Conservation (phyloP, 2,329 filamentous ascomycete genomes). For the Dryadomyces sulphureus region DNA sequence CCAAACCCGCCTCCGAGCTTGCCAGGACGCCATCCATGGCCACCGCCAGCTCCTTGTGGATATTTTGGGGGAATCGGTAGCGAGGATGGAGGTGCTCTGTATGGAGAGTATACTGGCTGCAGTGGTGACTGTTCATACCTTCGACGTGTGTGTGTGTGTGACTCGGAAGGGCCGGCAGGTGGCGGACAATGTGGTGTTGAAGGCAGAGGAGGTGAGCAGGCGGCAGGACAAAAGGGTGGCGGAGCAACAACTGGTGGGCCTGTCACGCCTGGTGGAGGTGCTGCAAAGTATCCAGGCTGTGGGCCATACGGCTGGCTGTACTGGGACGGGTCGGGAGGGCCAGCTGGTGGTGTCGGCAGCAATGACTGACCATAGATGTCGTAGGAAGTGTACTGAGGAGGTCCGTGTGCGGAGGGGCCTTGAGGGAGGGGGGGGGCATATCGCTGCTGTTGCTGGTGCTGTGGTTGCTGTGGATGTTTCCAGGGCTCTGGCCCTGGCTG, state of each 20-base stretch:
- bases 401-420: slow-evolving; percentile 3
- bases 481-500: slow-evolving; percentile 1
- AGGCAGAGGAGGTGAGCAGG: slow-evolving; percentile 5
- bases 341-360: neutral
- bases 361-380: slow-evolving; percentile 6
- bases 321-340: slow-evolving; percentile 2
- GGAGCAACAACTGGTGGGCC: slow-evolving; percentile 11
- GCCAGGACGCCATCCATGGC: neutral
- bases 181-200: neutral
- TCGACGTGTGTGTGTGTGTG: slow-evolving; percentile 2
- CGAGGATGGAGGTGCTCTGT: neutral
- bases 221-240: slow-evolving; percentile 8
- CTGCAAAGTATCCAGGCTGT: slow-evolving; percentile 5
- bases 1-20: slow-evolving; percentile 1
- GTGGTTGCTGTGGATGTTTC: slow-evolving; percentile 4
- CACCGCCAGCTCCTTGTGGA: neutral
- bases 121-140: neutral
- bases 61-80: neutral
- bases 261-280: slow-evolving; percentile 11
- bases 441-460: neutral
- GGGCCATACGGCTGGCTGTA: slow-evolving; percentile 8
- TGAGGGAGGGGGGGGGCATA: slow-evolving; percentile 11
- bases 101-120: neutral
- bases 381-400: slow-evolving; percentile 9
- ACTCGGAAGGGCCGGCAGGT: neutral